Conservation (phyloP, 2,329 filamentous ascomycete species). For the Colletotrichum sojae region DNA sequence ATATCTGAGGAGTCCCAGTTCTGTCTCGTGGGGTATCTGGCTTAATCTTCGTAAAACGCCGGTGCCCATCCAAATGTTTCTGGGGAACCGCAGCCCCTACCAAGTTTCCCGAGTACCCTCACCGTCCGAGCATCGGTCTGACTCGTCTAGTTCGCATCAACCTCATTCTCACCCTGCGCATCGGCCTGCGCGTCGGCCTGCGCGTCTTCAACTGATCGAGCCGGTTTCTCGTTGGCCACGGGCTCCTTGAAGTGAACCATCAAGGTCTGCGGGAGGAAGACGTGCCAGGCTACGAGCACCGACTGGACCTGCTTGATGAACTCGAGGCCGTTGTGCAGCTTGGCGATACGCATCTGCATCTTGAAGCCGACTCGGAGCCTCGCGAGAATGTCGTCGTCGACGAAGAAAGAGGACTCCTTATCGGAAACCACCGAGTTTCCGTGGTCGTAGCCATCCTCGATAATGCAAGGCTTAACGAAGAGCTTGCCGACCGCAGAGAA, state of each 20-base stretch:
- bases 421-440: constrained; percentile 26
- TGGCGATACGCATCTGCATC: constrained; percentile 67
- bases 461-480: constrained; percentile 57
- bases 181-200: constrained; percentile 21
- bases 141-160: too few relatives aligned
- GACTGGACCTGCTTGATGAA: constrained; percentile 74
- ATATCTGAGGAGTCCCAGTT: not conserved
- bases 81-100: not conserved
- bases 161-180: not conserved
- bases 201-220: constrained; percentile 59
- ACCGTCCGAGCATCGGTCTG: not conserved
- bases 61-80: not conserved
- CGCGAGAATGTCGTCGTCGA: constrained; percentile 72
- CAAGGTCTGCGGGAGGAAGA: constrained; percentile 76
- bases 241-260: constrained; percentile 78
- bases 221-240: constrained; percentile 57
- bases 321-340: constrained; percentile 72
- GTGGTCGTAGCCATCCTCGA: constrained; percentile 65
- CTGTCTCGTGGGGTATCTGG: constrained; percentile 14
- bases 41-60: constrained; percentile 5
- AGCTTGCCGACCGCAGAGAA: constrained; percentile 62
- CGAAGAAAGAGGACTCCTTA: constrained; percentile 63
- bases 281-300: constrained; percentile 74
- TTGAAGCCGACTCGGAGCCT: constrained; percentile 77
- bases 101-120: not conserved